Evolutionary conservation across 768 basidiomycete species (phyloP).

Genomic region (Pleurotus salmoneostramineus): DNA sequence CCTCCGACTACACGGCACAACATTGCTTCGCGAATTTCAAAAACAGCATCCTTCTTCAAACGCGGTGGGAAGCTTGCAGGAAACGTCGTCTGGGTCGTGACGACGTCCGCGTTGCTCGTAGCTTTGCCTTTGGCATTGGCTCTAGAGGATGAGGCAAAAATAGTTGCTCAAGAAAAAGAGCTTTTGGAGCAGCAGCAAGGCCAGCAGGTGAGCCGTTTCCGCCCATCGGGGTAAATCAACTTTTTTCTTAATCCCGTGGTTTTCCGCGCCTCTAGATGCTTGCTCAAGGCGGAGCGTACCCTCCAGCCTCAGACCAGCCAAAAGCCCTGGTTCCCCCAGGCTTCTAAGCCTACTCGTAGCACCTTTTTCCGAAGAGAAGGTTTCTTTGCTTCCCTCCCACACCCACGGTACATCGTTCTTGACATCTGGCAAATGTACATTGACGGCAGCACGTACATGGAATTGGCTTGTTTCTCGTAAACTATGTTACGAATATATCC

Average conservation of each 20-base stretch:
- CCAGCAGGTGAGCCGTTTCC: conserved; percentile 62
- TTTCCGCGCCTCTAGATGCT: conserved; percentile 56
- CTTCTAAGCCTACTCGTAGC: conserved; percentile 46
- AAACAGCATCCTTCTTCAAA: conserved; percentile 61
- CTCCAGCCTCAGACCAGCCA: conserved; percentile 35
- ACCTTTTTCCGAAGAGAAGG: conserved; percentile 13
- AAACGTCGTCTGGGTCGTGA: conserved; percentile 91
- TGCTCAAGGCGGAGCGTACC: conserved; percentile 53
- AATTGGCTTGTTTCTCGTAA: conserved; percentile 4
- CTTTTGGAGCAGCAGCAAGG: conserved; percentile 92
- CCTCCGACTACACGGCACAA: conserved; percentile 84
- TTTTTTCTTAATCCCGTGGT: not conserved
- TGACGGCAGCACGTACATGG: conserved; percentile 1
- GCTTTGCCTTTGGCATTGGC: conserved; percentile 90
- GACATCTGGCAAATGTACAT: conserved; percentile 3
- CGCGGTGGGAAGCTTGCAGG: conserved; percentile 72
- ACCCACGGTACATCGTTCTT: conserved; percentile 18
- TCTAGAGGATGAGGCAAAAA: conserved; percentile 94
- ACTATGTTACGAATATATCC: conserved; percentile 9
- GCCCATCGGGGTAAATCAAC: not conserved
- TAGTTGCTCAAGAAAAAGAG: conserved; percentile 92
- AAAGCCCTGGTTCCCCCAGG: conserved; percentile 81
- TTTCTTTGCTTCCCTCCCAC: conserved; percentile 10
- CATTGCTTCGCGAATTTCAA: conserved; percentile 58
- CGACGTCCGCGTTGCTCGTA: conserved; percentile 90